Base-by-base conservation (phyloP, 2,329 filamentous ascomycete genomes). In the Raffaelea albimanens region DNA sequence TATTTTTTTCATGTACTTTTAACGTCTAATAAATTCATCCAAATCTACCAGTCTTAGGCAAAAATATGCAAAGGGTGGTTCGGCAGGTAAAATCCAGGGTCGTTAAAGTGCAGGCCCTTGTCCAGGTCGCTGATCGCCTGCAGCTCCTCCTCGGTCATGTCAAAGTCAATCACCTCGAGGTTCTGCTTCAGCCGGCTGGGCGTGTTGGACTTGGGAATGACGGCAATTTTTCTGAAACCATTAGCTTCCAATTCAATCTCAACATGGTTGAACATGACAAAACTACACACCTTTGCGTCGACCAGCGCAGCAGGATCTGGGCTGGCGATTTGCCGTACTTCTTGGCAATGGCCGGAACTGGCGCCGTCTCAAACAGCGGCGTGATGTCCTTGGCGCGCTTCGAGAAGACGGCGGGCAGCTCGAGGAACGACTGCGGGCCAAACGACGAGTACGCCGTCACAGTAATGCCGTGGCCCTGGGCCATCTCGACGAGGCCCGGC, bases 391-490 rank as follows among this genome's bases (percentile, higher is more conserved):
- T 38, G 34, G 34, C 34, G 34, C 34, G 38, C 44, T 46, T 46
- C 5, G 18, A 23, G 38, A 46, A 46, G 23, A 46, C 36, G 25
- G 38, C 44, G 2, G 44, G 38, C 38, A 46, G 23, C 44, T 46
- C 44, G 18, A 46, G 13, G 44, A 46, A 46, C 38, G 38, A 41
- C 44, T 38, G 34, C 23, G 87, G 85, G 34, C 87, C 87, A 60
- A 93, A 91, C 43, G 83, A 87, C 20, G 83, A 89, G 74, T 93
- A 94, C 44, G 85, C 87, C 3, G 87, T 93, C 49, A 94, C 75
- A 56, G 74, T 72, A 57, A 94, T 83, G 51, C 80, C 78, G 68
- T 88, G 75, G 46, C 70, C 67, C 70, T 84, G 73, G 58, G 82
- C 83, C 45, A 87, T 78, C 58, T 78, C 69, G 58, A 93, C 64